phyloP scores from a whole-genome alignment of 768 basidiomycete genomes.

The Podaxis mareebaensis region DNA sequence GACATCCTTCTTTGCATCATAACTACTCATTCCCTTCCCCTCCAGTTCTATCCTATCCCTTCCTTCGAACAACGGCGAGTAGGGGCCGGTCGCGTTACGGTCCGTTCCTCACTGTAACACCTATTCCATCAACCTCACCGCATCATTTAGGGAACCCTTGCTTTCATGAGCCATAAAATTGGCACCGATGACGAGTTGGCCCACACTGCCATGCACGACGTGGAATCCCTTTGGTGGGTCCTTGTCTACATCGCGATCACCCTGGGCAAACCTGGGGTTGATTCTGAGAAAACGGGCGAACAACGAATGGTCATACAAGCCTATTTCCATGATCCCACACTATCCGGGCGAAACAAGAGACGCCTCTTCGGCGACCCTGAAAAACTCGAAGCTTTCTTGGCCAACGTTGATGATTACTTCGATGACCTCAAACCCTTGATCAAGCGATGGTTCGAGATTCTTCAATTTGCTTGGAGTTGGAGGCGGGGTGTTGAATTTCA shows the following conservation, averaged over 20 bases:
- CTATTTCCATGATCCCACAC: no score
- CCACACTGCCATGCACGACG: background rate
- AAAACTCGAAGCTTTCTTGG: no score
- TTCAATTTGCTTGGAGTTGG: background rate
- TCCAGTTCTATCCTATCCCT: background rate
- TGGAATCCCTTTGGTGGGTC: background rate
- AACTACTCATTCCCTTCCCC: background rate
- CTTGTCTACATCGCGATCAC: background rate
- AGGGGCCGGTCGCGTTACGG: no score
- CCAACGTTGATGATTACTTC: background rate
- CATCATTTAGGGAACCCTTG: background rate
- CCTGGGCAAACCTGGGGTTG: no score
- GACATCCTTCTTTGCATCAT: no score
- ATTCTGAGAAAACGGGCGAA: no score
- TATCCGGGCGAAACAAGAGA: no score
- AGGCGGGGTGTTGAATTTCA: background rate
- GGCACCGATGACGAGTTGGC: background rate
- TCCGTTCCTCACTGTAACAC: no score
- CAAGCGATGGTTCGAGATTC: background rate
- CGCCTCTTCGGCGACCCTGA: no score
- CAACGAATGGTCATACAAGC: no score
- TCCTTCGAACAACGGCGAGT: background rate
- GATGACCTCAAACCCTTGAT: background rate
- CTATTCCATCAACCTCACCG: background rate
- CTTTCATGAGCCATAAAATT: background rate